Percentiles rank a stretch among this genome's conserved stretches.
Evolutionary conservation across 2,329 filamentous ascomycete genomes (phyloP).

Genomic region (Fusarium pilosicola): DNA sequence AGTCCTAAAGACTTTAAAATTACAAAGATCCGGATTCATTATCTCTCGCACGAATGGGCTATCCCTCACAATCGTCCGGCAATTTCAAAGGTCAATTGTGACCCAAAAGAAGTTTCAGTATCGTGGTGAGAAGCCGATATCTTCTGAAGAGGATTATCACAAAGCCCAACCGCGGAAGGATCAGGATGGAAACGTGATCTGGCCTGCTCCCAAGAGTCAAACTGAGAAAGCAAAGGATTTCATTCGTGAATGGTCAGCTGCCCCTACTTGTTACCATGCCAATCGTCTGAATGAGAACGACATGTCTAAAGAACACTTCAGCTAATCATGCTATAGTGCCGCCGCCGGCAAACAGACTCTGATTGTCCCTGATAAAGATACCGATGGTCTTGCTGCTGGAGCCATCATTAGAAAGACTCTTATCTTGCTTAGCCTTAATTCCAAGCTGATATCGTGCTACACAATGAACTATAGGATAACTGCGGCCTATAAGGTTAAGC

Average conservation of each 20-base stretch:
- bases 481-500: too few relatives aligned
- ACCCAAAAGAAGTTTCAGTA: neutral
- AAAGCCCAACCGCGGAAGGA: constrained; percentile 42
- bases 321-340: constrained; percentile 17
- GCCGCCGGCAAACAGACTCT: constrained; percentile 55
- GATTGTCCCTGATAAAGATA: constrained; percentile 75
- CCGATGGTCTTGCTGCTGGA: constrained; percentile 72
- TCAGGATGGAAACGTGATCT: constrained; percentile 60
- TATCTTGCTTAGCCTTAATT: constrained; percentile 64
- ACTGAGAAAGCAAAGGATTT: constrained; percentile 65
- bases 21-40: fast-evolving
- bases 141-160: constrained; percentile 21
- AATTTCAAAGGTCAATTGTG: neutral
- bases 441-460: constrained; percentile 63
- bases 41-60: neutral
- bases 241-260: constrained; percentile 65
- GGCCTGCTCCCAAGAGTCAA: constrained; percentile 68
- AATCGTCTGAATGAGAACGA: neutral
- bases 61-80: neutral
- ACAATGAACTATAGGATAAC: too few relatives aligned
- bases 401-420: constrained; percentile 71
- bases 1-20: too few relatives aligned
- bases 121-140: neutral
- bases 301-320: neutral
- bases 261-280: neutral